A percentile compares a stretch with the other conserved stretches of the same genome.
phyloP scores from a whole-genome alignment of 345 rosid species.

The Kandelia obovata region DNA sequence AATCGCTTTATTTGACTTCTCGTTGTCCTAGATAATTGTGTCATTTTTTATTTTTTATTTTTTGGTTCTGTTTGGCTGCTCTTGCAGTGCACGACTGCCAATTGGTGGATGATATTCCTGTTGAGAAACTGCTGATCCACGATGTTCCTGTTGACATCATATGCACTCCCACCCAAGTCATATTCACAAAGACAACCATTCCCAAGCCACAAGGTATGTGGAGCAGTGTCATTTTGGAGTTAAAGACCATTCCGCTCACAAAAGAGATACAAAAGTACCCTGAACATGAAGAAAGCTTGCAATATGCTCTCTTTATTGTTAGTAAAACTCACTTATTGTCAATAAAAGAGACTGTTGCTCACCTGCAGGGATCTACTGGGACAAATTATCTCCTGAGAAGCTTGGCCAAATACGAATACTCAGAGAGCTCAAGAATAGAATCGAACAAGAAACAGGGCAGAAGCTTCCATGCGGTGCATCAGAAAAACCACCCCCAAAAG shows the following conservation, averaged over 20 bases:
- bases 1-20: too few species aligned
- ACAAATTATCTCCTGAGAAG: conserved; percentile 76
- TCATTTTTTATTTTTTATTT: neutral
- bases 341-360: neutral
- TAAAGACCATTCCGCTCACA: neutral
- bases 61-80: neutral
- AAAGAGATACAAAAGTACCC: neutral
- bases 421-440: conserved; percentile 60
- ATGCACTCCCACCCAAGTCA: conserved; percentile 78
- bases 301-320: neutral
- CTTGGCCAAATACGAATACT: conserved; percentile 70
- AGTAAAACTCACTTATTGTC: neutral
- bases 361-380: conserved; percentile 72
- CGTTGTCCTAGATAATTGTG: neutral
- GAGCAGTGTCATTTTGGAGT: neutral
- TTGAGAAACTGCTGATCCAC: conserved; percentile 72
- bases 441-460: conserved; percentile 64
- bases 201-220: conserved; percentile 82
- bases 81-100: conserved; percentile 85
- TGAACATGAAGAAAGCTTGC: neutral
- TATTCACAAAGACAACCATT: conserved; percentile 56
- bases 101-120: conserved; percentile 73
- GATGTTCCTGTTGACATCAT: conserved; percentile 92
- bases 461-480: conserved; percentile 67
- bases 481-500: conserved; percentile 71